Conservation (phyloP, 1,284 basidiomycete species). For the Cryptococcus sp. region DNA sequence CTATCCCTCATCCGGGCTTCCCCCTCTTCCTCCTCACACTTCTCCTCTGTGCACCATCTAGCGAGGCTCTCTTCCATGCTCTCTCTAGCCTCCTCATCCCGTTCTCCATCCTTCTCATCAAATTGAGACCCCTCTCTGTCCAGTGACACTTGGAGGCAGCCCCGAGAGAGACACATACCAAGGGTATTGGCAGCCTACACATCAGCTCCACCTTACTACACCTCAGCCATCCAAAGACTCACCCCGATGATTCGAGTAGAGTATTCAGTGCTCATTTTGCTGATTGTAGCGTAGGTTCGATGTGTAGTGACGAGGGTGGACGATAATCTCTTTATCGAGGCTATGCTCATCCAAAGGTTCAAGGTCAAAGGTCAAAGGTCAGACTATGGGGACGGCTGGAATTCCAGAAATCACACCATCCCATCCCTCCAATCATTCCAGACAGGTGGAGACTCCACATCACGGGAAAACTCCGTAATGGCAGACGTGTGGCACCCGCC, state of each 20-base stretch:
- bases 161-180: constrained; percentile 53
- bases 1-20: too few species aligned
- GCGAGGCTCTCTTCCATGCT: too few species aligned
- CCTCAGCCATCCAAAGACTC: constrained; percentile 9
- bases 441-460: too few species aligned
- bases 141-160: background rate
- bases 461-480: too few species aligned
- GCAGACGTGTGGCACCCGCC: too few species aligned
- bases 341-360: too few species aligned
- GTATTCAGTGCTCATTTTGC: constrained; percentile 17
- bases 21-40: too few species aligned
- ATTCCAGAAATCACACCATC: background rate
- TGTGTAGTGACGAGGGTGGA: background rate
- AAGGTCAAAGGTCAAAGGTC: background rate
- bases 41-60: too few species aligned
- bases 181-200: constrained; percentile 75
- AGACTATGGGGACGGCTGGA: background rate
- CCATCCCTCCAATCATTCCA: too few species aligned
- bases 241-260: constrained; percentile 32
- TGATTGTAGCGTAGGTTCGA: constrained; percentile 10
- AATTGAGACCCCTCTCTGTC: too few species aligned
- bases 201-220: background rate
- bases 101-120: too few species aligned
- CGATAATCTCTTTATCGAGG: background rate
- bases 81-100: too few species aligned